Base-by-base conservation (phyloP, 1,284 basidiomycete species). In the Microbotryomycetes sp. region DNA sequence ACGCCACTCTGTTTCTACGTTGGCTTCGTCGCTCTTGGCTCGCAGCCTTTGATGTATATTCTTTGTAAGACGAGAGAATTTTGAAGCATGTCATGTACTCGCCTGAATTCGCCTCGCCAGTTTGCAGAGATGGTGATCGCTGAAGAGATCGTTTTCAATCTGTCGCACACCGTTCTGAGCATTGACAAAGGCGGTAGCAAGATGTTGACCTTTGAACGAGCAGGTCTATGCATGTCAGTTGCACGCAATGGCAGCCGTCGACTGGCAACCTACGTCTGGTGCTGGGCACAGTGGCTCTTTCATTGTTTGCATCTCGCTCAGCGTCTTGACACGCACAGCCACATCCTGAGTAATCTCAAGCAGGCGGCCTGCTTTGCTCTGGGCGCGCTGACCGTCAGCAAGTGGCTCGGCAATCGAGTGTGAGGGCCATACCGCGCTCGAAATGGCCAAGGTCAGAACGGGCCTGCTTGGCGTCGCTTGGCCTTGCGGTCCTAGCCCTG, bases 291-390 rank as follows among this genome's bases (percentile, higher is more conserved):
- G 64, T 7, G 74, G 74, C 50, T 75, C 74, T 24, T 71, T 71
- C 21, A 75, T 62, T 15, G 61, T 59, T 45, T 70, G 68, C 52
- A 73, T 66, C 55, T 75, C 74, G 29, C 69, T 65, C 7, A 69
- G 68, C 53, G 73, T 73, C 60, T 72, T 67, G 52, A 75, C 71
- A 49, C 66, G 68, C 65, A 75, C 73, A 18, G 70, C 65, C 5
- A 75, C 71, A 52, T 75, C 74, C 48, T 75, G 74, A 15, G 67
- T 66, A 59, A 75, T 71, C 30, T 71, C 70, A 21, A 73, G 56
- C 47, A 63, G 60, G 45, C 67, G 70, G 5, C 72, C 71, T 28
- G 55, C 49, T 7, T 61, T 59, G 28, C 59, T 61, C 63, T 67
- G n/a, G 35, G 45, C 13, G 30, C 5, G 24, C 16, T 24, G 4